These are phyloP conservation scores for Deakozyma indianensis DNA, from an alignment of 805 yeast genomes.

Conservation along the genomic window DNA sequence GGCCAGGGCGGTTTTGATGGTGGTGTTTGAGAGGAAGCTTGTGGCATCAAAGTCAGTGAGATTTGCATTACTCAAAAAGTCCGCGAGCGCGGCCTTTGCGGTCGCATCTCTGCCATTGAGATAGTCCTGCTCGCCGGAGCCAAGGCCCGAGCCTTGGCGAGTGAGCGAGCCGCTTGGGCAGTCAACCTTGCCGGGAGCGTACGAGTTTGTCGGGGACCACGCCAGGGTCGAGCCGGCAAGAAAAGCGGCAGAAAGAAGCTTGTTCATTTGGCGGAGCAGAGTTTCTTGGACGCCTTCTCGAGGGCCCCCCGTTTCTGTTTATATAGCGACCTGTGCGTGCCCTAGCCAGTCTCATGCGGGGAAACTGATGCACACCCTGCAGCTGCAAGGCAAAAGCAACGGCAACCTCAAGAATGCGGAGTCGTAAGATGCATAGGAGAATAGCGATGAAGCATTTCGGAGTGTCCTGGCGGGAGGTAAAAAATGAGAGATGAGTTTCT, in stretches of 20 bases:
- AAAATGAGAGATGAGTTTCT: no score
- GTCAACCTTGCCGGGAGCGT: background rate
- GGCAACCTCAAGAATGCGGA: no score
- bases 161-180: background rate
- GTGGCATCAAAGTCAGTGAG: conserved; percentile 34
- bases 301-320: no score
- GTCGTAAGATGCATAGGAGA: no score
- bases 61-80: conserved; percentile 31
- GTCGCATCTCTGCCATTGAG: background rate
- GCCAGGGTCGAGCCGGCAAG: background rate
- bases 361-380: no score
- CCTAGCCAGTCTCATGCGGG: no score
- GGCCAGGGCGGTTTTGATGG: conserved; percentile 27
- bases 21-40: conserved; percentile 13
- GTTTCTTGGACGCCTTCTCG: no score
- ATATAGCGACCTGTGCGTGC: no score
- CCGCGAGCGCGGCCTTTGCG: conserved; percentile 20
- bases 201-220: background rate
- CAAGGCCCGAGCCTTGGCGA: conserved; percentile 10
- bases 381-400: no score
- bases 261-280: no score
- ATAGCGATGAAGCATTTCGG: no score
- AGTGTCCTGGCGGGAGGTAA: no score
- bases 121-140: conserved; percentile 17
- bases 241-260: background rate